A percentile compares a stretch with the other conserved stretches of the same genome.
Evolutionary conservation across 2,329 filamentous ascomycete species (phyloP).

Genomic region (Fusarium neocosmosporiellum): DNA sequence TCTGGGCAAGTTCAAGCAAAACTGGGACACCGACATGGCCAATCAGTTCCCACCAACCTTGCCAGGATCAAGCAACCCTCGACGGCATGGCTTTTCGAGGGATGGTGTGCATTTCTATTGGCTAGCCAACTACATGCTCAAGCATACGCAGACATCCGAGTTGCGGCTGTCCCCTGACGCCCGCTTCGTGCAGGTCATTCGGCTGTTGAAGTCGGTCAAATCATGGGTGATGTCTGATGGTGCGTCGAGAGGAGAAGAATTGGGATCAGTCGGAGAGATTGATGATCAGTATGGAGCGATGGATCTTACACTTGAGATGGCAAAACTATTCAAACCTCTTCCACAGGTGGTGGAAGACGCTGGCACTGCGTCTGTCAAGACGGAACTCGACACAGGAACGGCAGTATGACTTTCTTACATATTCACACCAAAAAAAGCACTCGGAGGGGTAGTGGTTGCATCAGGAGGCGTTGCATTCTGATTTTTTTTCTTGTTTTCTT

Average conservation of each 20-base stretch:
- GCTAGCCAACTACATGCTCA: constrained; percentile 74
- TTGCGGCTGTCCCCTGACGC: constrained; percentile 67
- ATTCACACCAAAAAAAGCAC: constrained; percentile 43
- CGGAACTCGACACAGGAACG: constrained; percentile 49
- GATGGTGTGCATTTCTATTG: constrained; percentile 81
- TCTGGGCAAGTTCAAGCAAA: constrained; percentile 77
- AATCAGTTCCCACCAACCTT: constrained; percentile 70
- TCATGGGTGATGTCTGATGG: constrained; percentile 72
- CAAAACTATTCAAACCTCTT: constrained; percentile 74
- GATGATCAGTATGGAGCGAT: constrained; percentile 73
- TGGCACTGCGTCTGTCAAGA: constrained; percentile 56
- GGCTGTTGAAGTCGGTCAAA: constrained; percentile 69
- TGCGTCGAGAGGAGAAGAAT: constrained; percentile 72
- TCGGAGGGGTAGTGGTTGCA: constrained; percentile 50
- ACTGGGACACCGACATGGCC: constrained; percentile 77
- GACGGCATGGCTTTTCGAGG: constrained; percentile 75
- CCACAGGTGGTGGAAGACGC: constrained; percentile 57
- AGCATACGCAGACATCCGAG: constrained; percentile 65
- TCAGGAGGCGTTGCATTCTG: constrained; percentile 52
- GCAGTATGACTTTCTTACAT: constrained; percentile 46
- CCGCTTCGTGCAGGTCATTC: constrained; percentile 70
- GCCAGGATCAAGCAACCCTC: constrained; percentile 59
- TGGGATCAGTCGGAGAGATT: constrained; percentile 76
- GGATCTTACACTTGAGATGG: constrained; percentile 77
- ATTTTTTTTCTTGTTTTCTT: constrained; percentile 45